Base-by-base conservation (phyloP, 73 alveolate species). In the Paramecium octaurelia region DNA sequence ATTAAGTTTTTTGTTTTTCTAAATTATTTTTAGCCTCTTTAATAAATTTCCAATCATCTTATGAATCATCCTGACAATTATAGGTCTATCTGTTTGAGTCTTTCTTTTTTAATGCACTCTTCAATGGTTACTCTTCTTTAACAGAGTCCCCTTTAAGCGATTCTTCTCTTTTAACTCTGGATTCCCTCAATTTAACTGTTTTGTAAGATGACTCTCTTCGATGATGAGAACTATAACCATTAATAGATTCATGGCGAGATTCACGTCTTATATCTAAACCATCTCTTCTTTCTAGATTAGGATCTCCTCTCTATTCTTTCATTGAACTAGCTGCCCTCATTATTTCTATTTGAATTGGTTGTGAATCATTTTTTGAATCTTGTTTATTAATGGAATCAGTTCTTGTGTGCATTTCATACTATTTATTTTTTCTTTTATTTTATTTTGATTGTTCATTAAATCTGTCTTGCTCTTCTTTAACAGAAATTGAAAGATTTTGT, bases 31-130 rank as follows among this genome's bases (percentile, higher is more conserved):
- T 80, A 24, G 91, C 91, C 23, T 44, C 24, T 80, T 46, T 40
- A 24, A 80, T 80, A 48, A 80, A 80, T 31, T 80, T 48, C 91
- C 91, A 80, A 80, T 80, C 91, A 42, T 80, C 91, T 48, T 42
- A 42, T 14, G 91, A 80, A 80, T 80, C 91, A 42, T 80, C 91
- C 6, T 44, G 14, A 36, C 87, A 73, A 36, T 36, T 73, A 12
- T 73, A 73, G 5, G 59, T 73, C n/a, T 80, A 42, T 24, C 91
- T 40, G 9, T 34, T 42, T 0, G 68, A 73, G n/a, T 73, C 87
- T 40, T 80, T 80, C 73, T 80, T 80, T 43, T 80, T 80, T 46
- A 80, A 80, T 4, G 91, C 91, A 44, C 76, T 44, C 34, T 80
- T 80, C 31, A 80, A 64, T 43, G 91, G 91, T 46, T 40, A 46